Base-by-base conservation (phyloP, 441 rosid genomes). In the Adansonia grandidieri region DNA sequence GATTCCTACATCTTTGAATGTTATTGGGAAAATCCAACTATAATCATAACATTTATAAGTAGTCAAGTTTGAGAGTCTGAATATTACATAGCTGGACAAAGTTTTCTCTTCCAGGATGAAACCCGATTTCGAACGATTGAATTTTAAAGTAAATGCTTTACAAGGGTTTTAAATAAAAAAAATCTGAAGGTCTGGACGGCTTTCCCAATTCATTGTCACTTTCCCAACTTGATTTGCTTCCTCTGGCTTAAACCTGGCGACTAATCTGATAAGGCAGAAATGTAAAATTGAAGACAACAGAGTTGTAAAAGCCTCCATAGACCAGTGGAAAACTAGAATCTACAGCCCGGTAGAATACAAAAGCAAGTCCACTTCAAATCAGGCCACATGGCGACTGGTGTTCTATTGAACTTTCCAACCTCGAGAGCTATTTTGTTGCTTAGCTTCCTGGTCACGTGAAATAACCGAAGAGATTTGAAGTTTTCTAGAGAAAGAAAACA, bases 371-470 rank as follows among this genome's bases (percentile, higher is more conserved):
- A 50, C 3, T 50, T 65, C 47, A 40, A 65, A n/a, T 2, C 48
- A 15, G 22, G 17, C 50, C 70, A 65, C 50, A 3, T 24, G 40
- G 24, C 70, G 6, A 0, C 50, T 40, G 71, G 51, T 17, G 51
- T n/a, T 65, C 13, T 6, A 40, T 65, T 40, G 11, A 65, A 65
- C 11, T 65, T 65, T 65, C 70, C 50, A 40, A 65, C 22, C 6
- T 65, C 22, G 42, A 69, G 19, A 50, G 24, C 19, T 70, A 50
- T 48, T 70, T 70, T 70, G 58, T 70, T 22, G 73, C 58, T 50
- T 70, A 70, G 58, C 44, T 70, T 10, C 73, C 44, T 13, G 60
- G 19, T 20, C 73, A 50, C 20, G 58, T 48, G 73, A 67, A 66
- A 9, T 4, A 4, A 9, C 15, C 4, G 14, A 65, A 40, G 11